phyloP scores from a whole-genome alignment of 345 rosid genomes.

The Linum tenue region DNA sequence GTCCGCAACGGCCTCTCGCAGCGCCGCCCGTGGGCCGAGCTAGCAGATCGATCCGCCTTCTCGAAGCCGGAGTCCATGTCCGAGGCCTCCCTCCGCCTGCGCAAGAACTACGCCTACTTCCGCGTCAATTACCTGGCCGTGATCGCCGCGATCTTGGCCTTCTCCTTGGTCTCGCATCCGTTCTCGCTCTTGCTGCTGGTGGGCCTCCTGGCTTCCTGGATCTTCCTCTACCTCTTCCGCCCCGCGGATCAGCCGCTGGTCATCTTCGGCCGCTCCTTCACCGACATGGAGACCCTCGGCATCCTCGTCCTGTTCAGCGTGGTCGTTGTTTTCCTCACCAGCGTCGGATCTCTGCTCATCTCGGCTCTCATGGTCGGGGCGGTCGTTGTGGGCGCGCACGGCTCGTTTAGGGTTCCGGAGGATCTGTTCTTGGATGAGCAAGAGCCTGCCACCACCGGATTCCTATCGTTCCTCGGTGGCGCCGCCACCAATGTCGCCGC shows the following conservation, averaged over 20 bases:
- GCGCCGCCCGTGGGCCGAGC: constrained; percentile 61
- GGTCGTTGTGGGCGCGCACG: constrained; percentile 64
- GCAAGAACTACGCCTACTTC: constrained; percentile 65
- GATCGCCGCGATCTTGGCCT: constrained; percentile 27
- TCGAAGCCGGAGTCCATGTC: constrained; percentile 60
- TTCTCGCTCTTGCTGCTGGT: constrained; percentile 57
- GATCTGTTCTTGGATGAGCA: constrained; percentile 75
- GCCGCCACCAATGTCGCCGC: constrained; percentile 52
- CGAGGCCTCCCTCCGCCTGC: constrained; percentile 54
- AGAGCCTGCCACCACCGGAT: constrained; percentile 52
- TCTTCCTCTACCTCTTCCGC: constrained; percentile 70
- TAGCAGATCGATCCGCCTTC: constrained; percentile 54
- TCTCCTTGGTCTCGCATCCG: constrained; percentile 52
- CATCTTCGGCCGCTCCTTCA: constrained; percentile 44
- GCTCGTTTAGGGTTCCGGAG: constrained; percentile 58
- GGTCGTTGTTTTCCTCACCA: constrained; percentile 58
- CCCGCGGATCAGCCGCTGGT: constrained; percentile 63
- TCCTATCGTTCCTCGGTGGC: constrained; percentile 69
- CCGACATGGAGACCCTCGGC: constrained; percentile 72
- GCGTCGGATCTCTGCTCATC: constrained; percentile 63
- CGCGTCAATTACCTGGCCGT: constrained; percentile 39
- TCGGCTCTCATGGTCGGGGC: constrained; percentile 59
- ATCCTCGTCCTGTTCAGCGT: constrained; percentile 43
- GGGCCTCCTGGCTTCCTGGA: constrained; percentile 57
- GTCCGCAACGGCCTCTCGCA: constrained; percentile 38